A percentile compares a stretch with the other conserved stretches of the same genome.
phyloP scores from a whole-genome alignment of 2,329 filamentous ascomycete species.

The Dryadomyces quercivorus region DNA sequence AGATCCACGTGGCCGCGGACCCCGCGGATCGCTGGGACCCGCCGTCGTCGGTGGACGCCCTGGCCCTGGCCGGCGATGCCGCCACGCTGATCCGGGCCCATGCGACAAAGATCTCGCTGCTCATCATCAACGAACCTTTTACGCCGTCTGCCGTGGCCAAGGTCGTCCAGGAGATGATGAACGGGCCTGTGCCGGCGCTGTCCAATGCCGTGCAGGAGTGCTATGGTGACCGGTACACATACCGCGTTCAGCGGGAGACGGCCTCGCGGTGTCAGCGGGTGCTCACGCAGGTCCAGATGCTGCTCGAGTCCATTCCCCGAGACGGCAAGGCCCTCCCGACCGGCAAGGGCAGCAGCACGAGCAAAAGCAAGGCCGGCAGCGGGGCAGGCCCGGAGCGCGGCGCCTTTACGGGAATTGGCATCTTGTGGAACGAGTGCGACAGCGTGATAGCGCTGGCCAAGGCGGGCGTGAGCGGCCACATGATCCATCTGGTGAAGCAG shows the following conservation, averaged over 20 bases:
- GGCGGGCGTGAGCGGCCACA: constrained; percentile 56
- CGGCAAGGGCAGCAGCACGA: constrained; percentile 18
- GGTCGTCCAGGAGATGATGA: constrained; percentile 60
- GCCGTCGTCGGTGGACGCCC: constrained; percentile 32
- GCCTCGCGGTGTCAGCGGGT: constrained; percentile 45
- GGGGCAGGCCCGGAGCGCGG: constrained; percentile 30
- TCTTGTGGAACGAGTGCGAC: constrained; percentile 79
- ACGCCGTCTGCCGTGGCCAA: constrained; percentile 62
- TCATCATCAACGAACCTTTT: constrained; percentile 79
- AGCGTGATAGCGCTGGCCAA: constrained; percentile 50
- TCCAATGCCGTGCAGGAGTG: constrained; percentile 59
- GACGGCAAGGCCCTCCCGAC: constrained; percentile 42
- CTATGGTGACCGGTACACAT: constrained; percentile 49
- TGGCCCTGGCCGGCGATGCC: constrained; percentile 60
- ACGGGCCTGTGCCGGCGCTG: constrained; percentile 61
- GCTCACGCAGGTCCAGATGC: constrained; percentile 46
- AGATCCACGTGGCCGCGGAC: not conserved
- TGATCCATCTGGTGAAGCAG: constrained; percentile 60
- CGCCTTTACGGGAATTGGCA: constrained; percentile 55
- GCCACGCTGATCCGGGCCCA: constrained; percentile 68
- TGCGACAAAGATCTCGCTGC: constrained; percentile 73
- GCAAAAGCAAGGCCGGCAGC: not conserved
- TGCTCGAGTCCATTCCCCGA: constrained; percentile 48
- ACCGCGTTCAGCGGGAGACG: constrained; percentile 33
- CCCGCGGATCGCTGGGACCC: not conserved